phyloP scores from a whole-genome alignment of 805 yeast species.

The Dipodascopsis uninucleata region DNA sequence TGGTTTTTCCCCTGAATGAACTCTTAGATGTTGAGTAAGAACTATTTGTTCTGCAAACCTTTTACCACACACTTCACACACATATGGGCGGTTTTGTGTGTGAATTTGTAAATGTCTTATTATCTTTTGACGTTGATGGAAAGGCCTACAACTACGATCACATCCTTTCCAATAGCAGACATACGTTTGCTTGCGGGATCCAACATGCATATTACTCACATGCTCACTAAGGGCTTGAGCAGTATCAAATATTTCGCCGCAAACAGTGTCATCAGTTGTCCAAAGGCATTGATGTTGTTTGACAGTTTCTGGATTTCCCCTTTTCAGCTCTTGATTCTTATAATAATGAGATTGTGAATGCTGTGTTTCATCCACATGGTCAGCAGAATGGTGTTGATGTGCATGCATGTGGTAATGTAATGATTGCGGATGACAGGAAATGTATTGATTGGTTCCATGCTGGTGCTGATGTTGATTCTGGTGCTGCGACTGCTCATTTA shows the following conservation, averaged over 20 bases:
- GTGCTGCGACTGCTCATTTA: not conserved
- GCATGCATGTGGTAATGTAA: too few relatives aligned
- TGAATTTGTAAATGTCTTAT: slow-evolving; percentile 85
- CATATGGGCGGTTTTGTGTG: slow-evolving; percentile 76
- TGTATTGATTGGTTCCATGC: too few relatives aligned
- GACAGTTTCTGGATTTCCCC: too few relatives aligned
- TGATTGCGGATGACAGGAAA: not conserved
- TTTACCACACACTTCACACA: slow-evolving; percentile 65
- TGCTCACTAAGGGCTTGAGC: slow-evolving; percentile 70
- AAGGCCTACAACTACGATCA: slow-evolving; percentile 56
- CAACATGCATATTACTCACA: slow-evolving; percentile 62
- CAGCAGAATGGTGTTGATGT: not conserved
- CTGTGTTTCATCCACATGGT: slow-evolving; percentile 10
- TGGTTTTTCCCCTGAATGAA: slow-evolving; percentile 89
- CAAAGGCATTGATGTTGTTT: slow-evolving; percentile 22
- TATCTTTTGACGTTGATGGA: slow-evolving; percentile 80
- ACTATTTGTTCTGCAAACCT: slow-evolving; percentile 73
- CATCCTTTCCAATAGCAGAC: slow-evolving; percentile 79
- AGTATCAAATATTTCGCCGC: slow-evolving; percentile 49
- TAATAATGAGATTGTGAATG: not conserved
- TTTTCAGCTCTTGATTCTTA: too few relatives aligned
- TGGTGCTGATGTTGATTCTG: not conserved
- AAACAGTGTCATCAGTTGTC: slow-evolving; percentile 36
- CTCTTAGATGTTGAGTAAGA: slow-evolving; percentile 75
- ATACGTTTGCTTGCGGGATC: slow-evolving; percentile 66